phyloP scores from a whole-genome alignment of 1,284 basidiomycete species.

The Amylostereum areolatum region DNA sequence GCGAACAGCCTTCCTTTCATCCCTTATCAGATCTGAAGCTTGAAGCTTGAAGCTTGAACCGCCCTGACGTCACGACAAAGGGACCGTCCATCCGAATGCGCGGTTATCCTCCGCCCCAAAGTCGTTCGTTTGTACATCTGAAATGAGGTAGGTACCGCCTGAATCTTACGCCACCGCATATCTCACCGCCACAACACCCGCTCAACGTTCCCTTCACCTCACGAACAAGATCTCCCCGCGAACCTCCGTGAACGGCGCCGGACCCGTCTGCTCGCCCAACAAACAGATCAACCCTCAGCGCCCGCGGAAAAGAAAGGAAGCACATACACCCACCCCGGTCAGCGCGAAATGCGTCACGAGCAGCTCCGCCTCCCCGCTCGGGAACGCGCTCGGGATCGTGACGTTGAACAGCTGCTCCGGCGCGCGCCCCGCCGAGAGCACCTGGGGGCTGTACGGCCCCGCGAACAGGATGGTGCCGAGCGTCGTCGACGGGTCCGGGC shows the following conservation, averaged over 20 bases:
- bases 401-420: constrained; percentile 42
- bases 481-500: constrained; percentile 21
- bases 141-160: too few relatives aligned
- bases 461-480: constrained; percentile 41
- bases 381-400: constrained; percentile 28
- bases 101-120: too few relatives aligned
- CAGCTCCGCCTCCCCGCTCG: constrained; percentile 29
- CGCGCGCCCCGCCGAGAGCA: constrained; percentile 14
- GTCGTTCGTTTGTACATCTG: too few relatives aligned
- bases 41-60: too few relatives aligned
- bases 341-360: constrained; percentile 37
- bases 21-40: too few relatives aligned
- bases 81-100: too few relatives aligned
- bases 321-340: constrained; percentile 34
- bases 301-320: background rate
- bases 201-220: background rate
- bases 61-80: too few relatives aligned
- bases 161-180: too few relatives aligned
- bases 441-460: constrained; percentile 37
- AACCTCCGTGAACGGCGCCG: constrained; percentile 2
- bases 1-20: too few relatives aligned
- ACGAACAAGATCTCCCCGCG: background rate
- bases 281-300: background rate
- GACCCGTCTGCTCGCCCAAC: constrained; percentile 5
- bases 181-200: too few relatives aligned